phyloP scores from a whole-genome alignment of 495 filamentous ascomycete species.

The Amniculicola lignicola region DNA sequence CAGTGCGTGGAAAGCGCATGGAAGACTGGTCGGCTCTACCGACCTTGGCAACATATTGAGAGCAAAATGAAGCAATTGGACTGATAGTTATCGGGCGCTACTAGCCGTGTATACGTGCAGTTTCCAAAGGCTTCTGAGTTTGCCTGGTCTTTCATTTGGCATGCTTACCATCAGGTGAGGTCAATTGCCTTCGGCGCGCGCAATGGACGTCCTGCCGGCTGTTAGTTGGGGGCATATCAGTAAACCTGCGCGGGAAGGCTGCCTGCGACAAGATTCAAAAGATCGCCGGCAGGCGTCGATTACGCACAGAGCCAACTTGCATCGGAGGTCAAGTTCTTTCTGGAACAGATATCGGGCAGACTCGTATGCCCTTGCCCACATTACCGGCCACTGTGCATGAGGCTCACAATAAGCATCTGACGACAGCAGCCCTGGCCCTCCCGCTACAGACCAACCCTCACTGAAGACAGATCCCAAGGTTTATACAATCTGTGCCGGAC shows the following conservation, averaged over 20 bases:
- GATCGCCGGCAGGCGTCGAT: background rate
- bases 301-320: background rate
- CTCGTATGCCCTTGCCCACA: slow-evolving; percentile 8
- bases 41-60: background rate
- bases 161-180: slow-evolving; percentile 21
- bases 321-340: slow-evolving; percentile 15
- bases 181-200: background rate
- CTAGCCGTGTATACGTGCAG: slow-evolving; percentile 21
- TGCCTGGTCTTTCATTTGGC: slow-evolving; percentile 14
- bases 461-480: background rate
- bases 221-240: background rate
- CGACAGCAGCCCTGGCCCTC: slow-evolving; percentile 24
- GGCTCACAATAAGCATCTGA: slow-evolving; percentile 34
- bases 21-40: slow-evolving; percentile 10
- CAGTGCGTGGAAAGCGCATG: background rate
- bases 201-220: background rate
- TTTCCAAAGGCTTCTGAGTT: slow-evolving; percentile 7
- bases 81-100: background rate
- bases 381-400: slow-evolving; percentile 16
- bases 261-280: background rate
- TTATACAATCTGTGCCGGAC: slow-evolving; percentile 10
- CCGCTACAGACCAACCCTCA: slow-evolving; percentile 10
- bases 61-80: slow-evolving; percentile 4
- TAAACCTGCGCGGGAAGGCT: background rate
- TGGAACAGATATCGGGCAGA: background rate